These are phyloP conservation scores for Cucurbita ficifolia DNA, from an alignment of 306 rosid species.

Conservation along the genomic window DNA sequence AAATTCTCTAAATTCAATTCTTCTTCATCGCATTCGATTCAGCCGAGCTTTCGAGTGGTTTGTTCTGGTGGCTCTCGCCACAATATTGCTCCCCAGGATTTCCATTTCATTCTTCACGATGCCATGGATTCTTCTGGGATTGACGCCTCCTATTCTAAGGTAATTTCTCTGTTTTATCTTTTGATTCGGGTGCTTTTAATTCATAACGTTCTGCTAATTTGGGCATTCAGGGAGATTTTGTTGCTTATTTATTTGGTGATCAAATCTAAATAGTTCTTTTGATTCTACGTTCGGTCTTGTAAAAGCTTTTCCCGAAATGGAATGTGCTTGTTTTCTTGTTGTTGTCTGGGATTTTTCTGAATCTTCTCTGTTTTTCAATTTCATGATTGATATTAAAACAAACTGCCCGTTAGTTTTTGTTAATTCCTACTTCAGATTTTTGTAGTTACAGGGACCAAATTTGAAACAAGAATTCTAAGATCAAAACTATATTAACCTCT, in stretches of 20 bases:
- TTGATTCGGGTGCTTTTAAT: background rate
- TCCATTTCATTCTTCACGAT: constrained; percentile 52
- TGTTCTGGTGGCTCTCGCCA: constrained; percentile 21
- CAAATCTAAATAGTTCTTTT: background rate
- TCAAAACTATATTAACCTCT: background rate
- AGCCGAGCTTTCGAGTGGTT: constrained; percentile 15
- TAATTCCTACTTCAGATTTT: too few relatives aligned
- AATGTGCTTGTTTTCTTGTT: background rate
- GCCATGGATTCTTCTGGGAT: constrained; percentile 75
- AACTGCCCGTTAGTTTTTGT: too few relatives aligned
- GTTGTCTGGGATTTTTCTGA: background rate
- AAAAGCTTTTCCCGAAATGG: background rate
- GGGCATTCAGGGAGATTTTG: too few relatives aligned
- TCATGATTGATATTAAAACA: background rate
- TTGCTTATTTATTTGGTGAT: too few relatives aligned
- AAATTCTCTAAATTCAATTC: constrained; percentile 24
- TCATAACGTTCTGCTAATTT: background rate
- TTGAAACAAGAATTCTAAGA: background rate
- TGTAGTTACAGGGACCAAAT: background rate
- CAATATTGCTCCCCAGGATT: constrained; percentile 16
- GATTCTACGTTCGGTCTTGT: background rate
- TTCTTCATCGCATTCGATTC: constrained; percentile 9
- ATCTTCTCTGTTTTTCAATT: background rate
- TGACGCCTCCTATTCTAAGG: constrained; percentile 59
- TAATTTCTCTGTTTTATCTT: constrained; percentile 1